phyloP scores from a whole-genome alignment of 148 eudicot species.

The Amaranthus cruentus region DNA sequence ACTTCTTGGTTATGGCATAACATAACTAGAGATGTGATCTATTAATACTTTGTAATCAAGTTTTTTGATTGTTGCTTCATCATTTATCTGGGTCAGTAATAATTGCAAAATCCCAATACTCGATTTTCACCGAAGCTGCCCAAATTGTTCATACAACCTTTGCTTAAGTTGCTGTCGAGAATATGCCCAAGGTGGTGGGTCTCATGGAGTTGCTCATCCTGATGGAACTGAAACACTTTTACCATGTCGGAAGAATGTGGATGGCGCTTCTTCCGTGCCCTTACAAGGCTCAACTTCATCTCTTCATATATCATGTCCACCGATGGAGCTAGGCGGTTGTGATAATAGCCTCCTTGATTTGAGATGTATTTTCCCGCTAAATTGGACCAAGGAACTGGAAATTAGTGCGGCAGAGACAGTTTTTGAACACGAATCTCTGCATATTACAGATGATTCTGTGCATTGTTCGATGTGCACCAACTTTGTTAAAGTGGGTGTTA shows the following conservation, averaged over 20 bases:
- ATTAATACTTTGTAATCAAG: background rate
- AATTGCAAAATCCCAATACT: slow-evolving; percentile 68
- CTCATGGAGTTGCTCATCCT: slow-evolving; percentile 15
- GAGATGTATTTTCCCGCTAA: slow-evolving; percentile 53
- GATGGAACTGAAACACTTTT: slow-evolving; percentile 22
- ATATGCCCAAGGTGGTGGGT: slow-evolving; percentile 32
- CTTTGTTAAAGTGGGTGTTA: slow-evolving; percentile 22
- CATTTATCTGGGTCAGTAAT: slow-evolving; percentile 47
- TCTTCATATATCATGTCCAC: slow-evolving; percentile 62
- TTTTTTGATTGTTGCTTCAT: slow-evolving; percentile 17
- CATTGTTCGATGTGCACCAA: slow-evolving; percentile 43
- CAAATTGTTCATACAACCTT: slow-evolving; percentile 71
- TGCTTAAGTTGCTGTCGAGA: slow-evolving; percentile 75
- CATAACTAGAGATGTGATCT: background rate
- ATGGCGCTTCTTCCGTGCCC: slow-evolving; percentile 27
- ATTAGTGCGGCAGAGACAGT: slow-evolving; percentile 48
- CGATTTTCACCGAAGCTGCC: slow-evolving; percentile 84
- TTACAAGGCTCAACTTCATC: slow-evolving; percentile 34
- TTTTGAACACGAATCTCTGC: slow-evolving; percentile 33
- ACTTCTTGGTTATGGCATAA: background rate
- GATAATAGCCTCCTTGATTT: slow-evolving; percentile 58
- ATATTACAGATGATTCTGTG: slow-evolving; percentile 36
- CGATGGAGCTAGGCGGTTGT: slow-evolving; percentile 68
- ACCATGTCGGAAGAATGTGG: slow-evolving; percentile 23
- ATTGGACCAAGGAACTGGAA: slow-evolving; percentile 68